These are phyloP conservation scores for Aspergillus sp. DNA, from an alignment of 2,329 filamentous ascomycete species.

Conservation along the genomic window DNA sequence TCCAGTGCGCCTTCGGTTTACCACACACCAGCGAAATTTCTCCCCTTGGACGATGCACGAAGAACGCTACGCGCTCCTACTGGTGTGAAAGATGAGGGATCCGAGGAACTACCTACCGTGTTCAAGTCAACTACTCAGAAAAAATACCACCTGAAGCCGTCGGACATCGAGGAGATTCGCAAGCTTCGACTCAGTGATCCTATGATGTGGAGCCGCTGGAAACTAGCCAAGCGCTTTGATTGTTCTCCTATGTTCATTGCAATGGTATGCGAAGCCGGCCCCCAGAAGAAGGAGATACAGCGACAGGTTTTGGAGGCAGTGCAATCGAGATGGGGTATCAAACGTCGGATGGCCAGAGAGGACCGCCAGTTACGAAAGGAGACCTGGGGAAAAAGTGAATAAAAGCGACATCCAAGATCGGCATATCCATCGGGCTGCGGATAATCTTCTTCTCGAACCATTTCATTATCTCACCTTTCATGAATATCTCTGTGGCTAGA, in stretches of 20 bases:
- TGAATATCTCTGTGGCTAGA: not conserved
- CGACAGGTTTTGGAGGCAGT: slow-evolving; percentile 51
- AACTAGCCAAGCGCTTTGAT: slow-evolving; percentile 61
- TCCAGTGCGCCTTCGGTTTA: slow-evolving; percentile 63
- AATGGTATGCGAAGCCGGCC: slow-evolving; percentile 56
- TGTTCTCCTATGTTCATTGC: slow-evolving; percentile 64
- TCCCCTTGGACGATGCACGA: slow-evolving; percentile 59
- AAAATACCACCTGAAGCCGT: slow-evolving; percentile 60
- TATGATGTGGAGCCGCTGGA: slow-evolving; percentile 57
- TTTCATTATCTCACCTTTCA: not conserved
- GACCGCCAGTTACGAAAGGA: slow-evolving; percentile 61
- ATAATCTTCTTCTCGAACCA: not conserved
- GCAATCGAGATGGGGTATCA: slow-evolving; percentile 61
- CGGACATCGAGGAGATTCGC: slow-evolving; percentile 61
- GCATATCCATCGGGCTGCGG: not conserved
- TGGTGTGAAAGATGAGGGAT: slow-evolving; percentile 20
- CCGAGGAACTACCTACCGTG: slow-evolving; percentile 46
- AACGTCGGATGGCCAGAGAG: slow-evolving; percentile 60
- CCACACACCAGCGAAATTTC: slow-evolving; percentile 65
- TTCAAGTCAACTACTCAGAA: slow-evolving; percentile 55
- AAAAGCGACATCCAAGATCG: slow-evolving; percentile 16
- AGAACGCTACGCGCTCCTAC: slow-evolving; percentile 45
- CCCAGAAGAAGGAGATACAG: slow-evolving; percentile 49
- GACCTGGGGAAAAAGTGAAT: slow-evolving; percentile 60
- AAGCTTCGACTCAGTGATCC: slow-evolving; percentile 56